Evolutionary conservation across 2,329 filamentous ascomycete species (phyloP), one percentile per base, ranked within the genome.

Genomic region (Trichophyton rubrum): DNA sequence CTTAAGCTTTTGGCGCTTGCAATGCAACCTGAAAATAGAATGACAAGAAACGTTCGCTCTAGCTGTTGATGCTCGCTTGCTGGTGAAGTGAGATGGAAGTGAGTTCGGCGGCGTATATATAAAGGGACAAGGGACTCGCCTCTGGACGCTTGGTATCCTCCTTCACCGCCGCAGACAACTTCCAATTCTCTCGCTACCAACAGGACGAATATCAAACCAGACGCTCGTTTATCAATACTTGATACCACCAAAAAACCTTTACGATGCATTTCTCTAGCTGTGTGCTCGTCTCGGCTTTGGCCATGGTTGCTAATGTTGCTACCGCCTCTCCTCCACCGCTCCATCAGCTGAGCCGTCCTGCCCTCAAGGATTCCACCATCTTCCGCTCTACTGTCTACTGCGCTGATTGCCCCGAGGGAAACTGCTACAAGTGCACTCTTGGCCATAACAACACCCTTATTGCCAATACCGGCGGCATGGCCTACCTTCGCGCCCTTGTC

Each of bases 351-450:
- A 58, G 35, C 24, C 56, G 40, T 24, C 56, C 56, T n/a, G 56
- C 58, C 7, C 38, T 38, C 40, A 59, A 59, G 17, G 58, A 59
- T 17, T 41, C 58, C 4, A 59, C 58, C 43, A 59, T 59, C 24
- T 24, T 51, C 8, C 58, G 58, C 41, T 59, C 58, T 15, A 47
- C 58, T 6, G 43, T 45, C 17, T 9, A 22, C 43, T 59, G 58
- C 58, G 41, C 41, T 11, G 43, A 59, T 3, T 59, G 58, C 41
- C 58, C 58, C 13, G 58, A 59, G 43, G 30, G 45, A 8, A 51
- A 59, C 41, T 59, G 58, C 41, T 59, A 59, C 58, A 47, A 51
- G 43, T 59, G 58, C 24, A 59, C 58, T 33, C 45, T 47, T 20
- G 58, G 58, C 15, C 30, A 51, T 17, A 49, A 51, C 40, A 33